phyloP scores from a whole-genome alignment of 257 asterid genomes.

The Verbascum thapsus region DNA sequence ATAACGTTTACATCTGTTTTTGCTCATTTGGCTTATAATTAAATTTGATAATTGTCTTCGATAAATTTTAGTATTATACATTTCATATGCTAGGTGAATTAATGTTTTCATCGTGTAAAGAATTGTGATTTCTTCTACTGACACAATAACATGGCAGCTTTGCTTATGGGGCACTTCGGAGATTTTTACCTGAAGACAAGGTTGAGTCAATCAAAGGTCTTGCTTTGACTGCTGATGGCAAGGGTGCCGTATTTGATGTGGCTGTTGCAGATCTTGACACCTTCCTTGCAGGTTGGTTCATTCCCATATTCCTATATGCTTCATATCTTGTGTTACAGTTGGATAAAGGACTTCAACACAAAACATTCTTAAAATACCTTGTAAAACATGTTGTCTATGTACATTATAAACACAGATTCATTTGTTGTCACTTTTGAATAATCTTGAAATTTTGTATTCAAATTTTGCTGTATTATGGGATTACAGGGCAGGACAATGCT shows the following conservation, averaged over 20 bases:
- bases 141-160: slow-evolving; percentile 43
- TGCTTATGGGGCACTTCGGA: slow-evolving; percentile 65
- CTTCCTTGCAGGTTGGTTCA: slow-evolving; percentile 64
- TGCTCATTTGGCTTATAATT: neutral
- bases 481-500: slow-evolving; percentile 64
- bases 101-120: too few species aligned
- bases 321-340: neutral
- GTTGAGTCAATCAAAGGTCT: slow-evolving; percentile 91
- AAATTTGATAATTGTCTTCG: neutral
- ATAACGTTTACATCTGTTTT: neutral
- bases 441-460: neutral
- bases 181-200: slow-evolving; percentile 86
- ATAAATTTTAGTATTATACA: neutral
- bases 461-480: neutral
- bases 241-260: slow-evolving; percentile 92
- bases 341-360: neutral
- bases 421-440: neutral
- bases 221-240: slow-evolving; percentile 86
- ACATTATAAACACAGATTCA: neutral
- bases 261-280: slow-evolving; percentile 61
- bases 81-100: neutral
- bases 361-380: neutral
- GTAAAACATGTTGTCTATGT: too few species aligned
- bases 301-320: slow-evolving; percentile 6
- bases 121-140: neutral